Evolutionary conservation across 352 stramenopile genomes (phyloP).

Genomic region (Globisporangium uncinulatum): DNA sequence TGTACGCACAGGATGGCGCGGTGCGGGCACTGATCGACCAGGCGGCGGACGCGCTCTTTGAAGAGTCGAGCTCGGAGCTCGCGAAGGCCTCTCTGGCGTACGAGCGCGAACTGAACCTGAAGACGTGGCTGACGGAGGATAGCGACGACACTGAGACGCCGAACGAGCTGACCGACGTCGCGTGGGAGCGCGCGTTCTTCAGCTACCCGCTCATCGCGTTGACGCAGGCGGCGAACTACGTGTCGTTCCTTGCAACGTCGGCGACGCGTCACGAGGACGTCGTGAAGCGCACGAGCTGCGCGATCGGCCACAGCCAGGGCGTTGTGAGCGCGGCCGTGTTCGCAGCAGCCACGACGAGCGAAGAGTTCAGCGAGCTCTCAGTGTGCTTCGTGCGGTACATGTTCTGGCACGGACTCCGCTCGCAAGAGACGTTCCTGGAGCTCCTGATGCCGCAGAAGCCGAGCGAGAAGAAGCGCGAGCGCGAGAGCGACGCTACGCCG

Average conservation of each 20-base stretch:
- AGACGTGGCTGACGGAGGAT: slow-evolving; percentile 32
- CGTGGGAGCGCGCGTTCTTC: slow-evolving; percentile 42
- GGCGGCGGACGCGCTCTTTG: slow-evolving; percentile 35
- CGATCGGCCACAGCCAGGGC: slow-evolving; percentile 75
- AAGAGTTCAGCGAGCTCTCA: slow-evolving; percentile 42
- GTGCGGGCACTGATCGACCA: slow-evolving; percentile 41
- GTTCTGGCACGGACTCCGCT: slow-evolving; percentile 78
- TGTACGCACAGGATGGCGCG: slow-evolving; percentile 21
- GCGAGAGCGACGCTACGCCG: slow-evolving; percentile 20
- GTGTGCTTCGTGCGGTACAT: slow-evolving; percentile 63
- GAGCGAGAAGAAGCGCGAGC: not conserved
- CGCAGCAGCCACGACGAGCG: slow-evolving; percentile 37
- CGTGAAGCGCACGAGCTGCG: slow-evolving; percentile 30
- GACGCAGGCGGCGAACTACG: slow-evolving; percentile 73
- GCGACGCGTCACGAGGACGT: slow-evolving; percentile 53
- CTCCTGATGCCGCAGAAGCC: no score
- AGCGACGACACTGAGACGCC: not conserved
- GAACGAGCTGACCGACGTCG: not conserved
- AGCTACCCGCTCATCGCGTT: slow-evolving; percentile 79
- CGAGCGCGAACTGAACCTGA: slow-evolving; percentile 39
- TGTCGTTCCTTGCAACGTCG: slow-evolving; percentile 52
- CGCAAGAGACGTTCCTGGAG: slow-evolving; percentile 49
- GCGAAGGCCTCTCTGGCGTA: slow-evolving; percentile 42
- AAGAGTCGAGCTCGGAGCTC: slow-evolving; percentile 40
- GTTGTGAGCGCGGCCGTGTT: slow-evolving; percentile 68